Evolutionary conservation across 1,284 basidiomycete species (phyloP), one percentile per base, ranked within the genome.

Genomic region (Ustilago vetiveriae): DNA sequence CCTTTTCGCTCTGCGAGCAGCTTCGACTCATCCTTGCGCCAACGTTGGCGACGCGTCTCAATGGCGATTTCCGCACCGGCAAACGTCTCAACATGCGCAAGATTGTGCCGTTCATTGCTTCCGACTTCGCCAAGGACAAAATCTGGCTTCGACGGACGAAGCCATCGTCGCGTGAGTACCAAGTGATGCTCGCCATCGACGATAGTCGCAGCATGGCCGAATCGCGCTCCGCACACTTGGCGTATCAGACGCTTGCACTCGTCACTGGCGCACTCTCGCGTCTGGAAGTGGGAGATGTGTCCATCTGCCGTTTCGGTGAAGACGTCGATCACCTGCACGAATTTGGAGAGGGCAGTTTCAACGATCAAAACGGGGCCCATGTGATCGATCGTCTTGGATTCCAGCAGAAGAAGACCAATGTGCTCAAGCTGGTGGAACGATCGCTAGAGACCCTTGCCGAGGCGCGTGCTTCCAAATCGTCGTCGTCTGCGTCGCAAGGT

Each of bases 61-160:
- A 92, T 83, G 96, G 96, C 39, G 96, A 99, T 84, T 99, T 96
- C 83, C 91, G 95, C 40, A 97, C 92, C 0, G 96, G 96, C 48
- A 99, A 98, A 84, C 88, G 96, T 22, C 88, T 99, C 41, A 98
- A 98, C 84, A 98, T 99, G 95, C 93, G 95, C 82, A 96, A 96
- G 85, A 94, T 99, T 82, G 94, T 99, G 54, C 90, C 92, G 2
- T 99, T 97, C 85, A 95, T 99, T 73, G 96, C 96, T 9, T 93
- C 91, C 82, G 96, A 99, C 84, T 99, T 94, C 85, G 97, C 94
- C 55, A 98, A 98, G 83, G 96, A 99, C 86, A 96, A 96, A 85
- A 98, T 98, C 76, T 99, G 96, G 96, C 86, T 98, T 29, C 89
- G 96, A 24, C 88, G 96, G 26, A 97, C 94, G 5, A 89, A 92